Conservation (phyloP, 768 basidiomycete species). For the Arthromyces matolae region DNA sequence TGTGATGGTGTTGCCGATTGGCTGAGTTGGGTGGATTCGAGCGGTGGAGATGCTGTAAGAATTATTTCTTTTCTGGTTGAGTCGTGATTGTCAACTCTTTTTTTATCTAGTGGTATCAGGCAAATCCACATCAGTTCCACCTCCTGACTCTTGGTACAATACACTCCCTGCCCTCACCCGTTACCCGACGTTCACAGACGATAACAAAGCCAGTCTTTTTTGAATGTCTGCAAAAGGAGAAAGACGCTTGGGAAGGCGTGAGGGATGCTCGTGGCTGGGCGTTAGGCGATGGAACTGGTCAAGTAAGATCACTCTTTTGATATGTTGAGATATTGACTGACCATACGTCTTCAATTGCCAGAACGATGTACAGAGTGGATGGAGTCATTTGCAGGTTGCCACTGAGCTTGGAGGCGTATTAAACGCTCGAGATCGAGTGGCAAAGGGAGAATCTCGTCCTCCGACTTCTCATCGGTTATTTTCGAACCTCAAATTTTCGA, state of each 20-base stretch:
- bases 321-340: conserved; percentile 9
- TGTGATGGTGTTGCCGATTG: conserved; percentile 66
- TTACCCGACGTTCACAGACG: conserved; percentile 74
- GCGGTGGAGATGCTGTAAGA: conserved; percentile 59
- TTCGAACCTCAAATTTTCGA: conserved; percentile 47
- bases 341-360: conserved; percentile 13
- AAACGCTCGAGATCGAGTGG: conserved; percentile 39
- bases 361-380: conserved; percentile 34
- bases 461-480: conserved; percentile 44
- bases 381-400: conserved; percentile 49
- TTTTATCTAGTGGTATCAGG: conserved; percentile 51
- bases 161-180: conserved; percentile 86
- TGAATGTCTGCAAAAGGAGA: conserved; percentile 51
- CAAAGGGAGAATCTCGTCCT: conserved; percentile 12
- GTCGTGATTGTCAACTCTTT: conserved; percentile 1
- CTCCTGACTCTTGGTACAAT: conserved; percentile 76
- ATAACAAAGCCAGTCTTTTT: conserved; percentile 88
- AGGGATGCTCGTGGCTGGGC: conserved; percentile 60
- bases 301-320: conserved; percentile 1
- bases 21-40: conserved; percentile 74
- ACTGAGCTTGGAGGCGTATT: conserved; percentile 59
- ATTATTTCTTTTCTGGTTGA: not conserved
- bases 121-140: conserved; percentile 86
- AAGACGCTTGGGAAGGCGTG: conserved; percentile 59
- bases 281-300: conserved; percentile 23